Evolutionary conservation across 164 flowering plant species (phyloP).

Genomic region (Nymphaea colorata): DNA sequence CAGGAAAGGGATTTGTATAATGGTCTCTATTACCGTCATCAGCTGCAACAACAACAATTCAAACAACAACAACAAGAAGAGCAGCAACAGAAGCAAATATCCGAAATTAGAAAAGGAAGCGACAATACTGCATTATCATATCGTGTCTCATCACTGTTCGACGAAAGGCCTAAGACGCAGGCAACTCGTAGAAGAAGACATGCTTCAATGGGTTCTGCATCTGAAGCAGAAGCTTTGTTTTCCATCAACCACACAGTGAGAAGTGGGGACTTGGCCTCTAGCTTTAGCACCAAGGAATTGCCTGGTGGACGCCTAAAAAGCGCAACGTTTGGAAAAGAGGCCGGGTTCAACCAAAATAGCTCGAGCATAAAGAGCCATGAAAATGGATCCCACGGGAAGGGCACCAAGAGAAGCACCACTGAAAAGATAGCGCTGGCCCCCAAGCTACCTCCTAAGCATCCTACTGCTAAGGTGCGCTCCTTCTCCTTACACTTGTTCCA

Average conservation of each 20-base stretch:
- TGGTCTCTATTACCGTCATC: neutral
- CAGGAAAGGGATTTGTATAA: too few relatives aligned
- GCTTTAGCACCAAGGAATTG: constrained; percentile 27
- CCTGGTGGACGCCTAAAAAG: constrained; percentile 11
- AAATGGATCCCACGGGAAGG: constrained; percentile 18
- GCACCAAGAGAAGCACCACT: constrained; percentile 21
- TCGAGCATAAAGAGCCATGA: constrained; percentile 3
- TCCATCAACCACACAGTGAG: constrained; percentile 89
- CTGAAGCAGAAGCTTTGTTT: constrained; percentile 66
- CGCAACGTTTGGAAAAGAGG: constrained; percentile 26
- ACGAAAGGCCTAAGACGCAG: neutral
- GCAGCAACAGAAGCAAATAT: neutral
- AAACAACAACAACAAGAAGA: too few relatives aligned
- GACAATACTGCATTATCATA: neutral
- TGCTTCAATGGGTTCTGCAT: constrained; percentile 9
- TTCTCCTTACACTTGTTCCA: neutral
- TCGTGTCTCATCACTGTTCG: neutral
- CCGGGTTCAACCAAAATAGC: constrained; percentile 7
- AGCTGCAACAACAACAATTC: neutral
- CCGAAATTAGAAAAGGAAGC: neutral
- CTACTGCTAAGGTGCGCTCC: constrained; percentile 39
- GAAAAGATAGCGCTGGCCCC: constrained; percentile 34
- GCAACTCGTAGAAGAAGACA: neutral
- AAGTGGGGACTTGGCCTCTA: constrained; percentile 39
- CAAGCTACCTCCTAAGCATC: constrained; percentile 29